Percentiles rank a stretch among this genome's conserved stretches.
Evolutionary conservation across 192 early-diverging fungal genomes (phyloP).

Genomic region (Haplosporangium gracile): DNA sequence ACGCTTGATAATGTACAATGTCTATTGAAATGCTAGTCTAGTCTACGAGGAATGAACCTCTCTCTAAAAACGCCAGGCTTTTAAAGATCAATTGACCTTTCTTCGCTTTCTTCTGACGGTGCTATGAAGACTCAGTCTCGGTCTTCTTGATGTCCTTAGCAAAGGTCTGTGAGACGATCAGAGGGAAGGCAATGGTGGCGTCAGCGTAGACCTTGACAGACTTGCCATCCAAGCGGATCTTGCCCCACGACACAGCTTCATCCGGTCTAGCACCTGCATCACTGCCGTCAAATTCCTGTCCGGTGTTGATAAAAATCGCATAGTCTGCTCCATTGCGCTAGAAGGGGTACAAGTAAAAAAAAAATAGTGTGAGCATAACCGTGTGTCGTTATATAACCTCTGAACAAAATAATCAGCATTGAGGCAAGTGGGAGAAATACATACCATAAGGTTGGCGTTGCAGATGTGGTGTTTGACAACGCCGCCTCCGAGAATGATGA

Average conservation of each 20-base stretch:
- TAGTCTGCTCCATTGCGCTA: conserved; percentile 97
- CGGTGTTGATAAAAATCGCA: conserved; percentile 97
- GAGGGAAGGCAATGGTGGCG: conserved; percentile 91
- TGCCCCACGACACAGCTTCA: conserved; percentile 99
- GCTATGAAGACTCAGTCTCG: conserved; percentile 3
- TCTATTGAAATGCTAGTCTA: too few species aligned
- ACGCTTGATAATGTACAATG: too few species aligned
- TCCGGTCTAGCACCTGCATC: conserved; percentile 98
- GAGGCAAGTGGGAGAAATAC: neutral
- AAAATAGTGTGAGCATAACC: neutral
- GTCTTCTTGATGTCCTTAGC: conserved; percentile 68
- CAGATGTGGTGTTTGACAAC: conserved; percentile 99
- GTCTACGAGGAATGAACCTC: too few species aligned
- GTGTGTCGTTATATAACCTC: neutral
- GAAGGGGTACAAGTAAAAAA: neutral
- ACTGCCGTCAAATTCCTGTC: conserved; percentile 98
- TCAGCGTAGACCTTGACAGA: conserved; percentile 96
- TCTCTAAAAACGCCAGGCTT: too few species aligned
- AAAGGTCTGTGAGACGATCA: conserved; percentile 96
- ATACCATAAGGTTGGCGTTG: conserved; percentile 97
- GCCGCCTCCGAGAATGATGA: conserved; percentile 97
- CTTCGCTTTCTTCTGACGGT: neutral
- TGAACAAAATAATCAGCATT: neutral
- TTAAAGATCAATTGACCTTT: too few species aligned
- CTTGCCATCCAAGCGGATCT: conserved; percentile 86